Evolutionary conservation across 441 rosid genomes (phyloP).

Genomic region (Populus tomentosa): DNA sequence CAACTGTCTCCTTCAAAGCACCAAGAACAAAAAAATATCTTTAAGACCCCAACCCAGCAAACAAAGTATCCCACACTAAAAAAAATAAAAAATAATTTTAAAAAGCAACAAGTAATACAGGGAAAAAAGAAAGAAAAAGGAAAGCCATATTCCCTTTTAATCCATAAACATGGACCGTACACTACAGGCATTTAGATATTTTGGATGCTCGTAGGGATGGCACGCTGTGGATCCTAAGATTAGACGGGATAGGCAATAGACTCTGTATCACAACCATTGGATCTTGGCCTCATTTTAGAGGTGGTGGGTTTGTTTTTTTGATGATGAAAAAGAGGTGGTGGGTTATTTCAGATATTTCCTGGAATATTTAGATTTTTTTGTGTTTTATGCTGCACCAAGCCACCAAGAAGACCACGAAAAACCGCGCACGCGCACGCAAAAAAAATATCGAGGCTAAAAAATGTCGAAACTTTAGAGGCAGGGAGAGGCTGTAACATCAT

Average conservation of each 20-base stretch:
- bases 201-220: neutral
- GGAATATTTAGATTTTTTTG: neutral
- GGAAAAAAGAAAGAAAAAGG: neutral
- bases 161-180: conserved; percentile 13
- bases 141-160: neutral
- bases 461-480: neutral
- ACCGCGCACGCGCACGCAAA: neutral
- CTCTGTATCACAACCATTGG: neutral
- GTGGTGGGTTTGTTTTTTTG: neutral
- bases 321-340: neutral
- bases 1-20: neutral
- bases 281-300: neutral
- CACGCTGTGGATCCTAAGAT: neutral
- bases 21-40: neutral
- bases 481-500: neutral
- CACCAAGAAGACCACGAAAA: neutral
- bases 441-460: neutral
- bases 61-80: no score
- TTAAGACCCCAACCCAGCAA: neutral
- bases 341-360: neutral
- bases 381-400: neutral
- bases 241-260: neutral
- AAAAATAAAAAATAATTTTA: neutral
- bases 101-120: conserved; percentile 5
- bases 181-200: conserved; percentile 25